Evolutionary conservation across 352 stramenopile genomes (phyloP), one percentile per base, ranked within the genome.

Genomic region (Globisporangium yorkense): DNA sequence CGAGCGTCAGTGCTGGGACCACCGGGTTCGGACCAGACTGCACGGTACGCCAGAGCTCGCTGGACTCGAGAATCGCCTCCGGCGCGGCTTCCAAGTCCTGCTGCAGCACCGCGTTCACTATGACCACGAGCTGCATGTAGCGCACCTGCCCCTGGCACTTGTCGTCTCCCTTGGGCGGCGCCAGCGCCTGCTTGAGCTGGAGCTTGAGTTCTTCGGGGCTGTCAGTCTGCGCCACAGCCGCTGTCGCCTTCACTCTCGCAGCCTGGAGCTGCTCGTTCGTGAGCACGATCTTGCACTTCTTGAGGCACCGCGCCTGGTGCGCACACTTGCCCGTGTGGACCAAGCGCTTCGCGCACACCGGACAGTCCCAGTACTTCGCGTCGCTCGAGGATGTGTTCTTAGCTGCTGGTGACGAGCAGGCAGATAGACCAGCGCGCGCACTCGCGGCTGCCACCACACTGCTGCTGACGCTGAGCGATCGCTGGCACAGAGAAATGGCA

Each of bases 61-160:
- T 33, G 5, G 29, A 57, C 50, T 44, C 41, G 40, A 63, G 57
- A 9, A 63, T 33, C 5, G 51, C 41, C 1, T n/a, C 18, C 1
- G 57, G 57, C 35, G 35, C 57, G 0, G 50, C 35, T 1, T 45
- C 51, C 5, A 63, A 2, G 41, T 39, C 50, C 21, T 58, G 50
- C 51, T 63, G 50, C 20, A 63, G 43, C 8, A 41, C 39, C 20
- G n/a, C 31, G 43, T 63, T 63, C 18, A 27, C 33, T 8, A 51
- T 51, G 3, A 63, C 43, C 37, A 58, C 57, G 33, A 63, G 57
- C 13, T 63, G 57, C 57, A 63, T 54, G 51, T 58, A 63, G 43
- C 43, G 57, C 33, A 58, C 41, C 24, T 62, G 57, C 7, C 35
- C 35, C 2, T 49, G 49, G 37, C 18, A 29, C 43, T 57, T 53